phyloP scores from a whole-genome alignment of 225 moss, liverwort and hornwort genomes.

The Polytrichum commune region DNA sequence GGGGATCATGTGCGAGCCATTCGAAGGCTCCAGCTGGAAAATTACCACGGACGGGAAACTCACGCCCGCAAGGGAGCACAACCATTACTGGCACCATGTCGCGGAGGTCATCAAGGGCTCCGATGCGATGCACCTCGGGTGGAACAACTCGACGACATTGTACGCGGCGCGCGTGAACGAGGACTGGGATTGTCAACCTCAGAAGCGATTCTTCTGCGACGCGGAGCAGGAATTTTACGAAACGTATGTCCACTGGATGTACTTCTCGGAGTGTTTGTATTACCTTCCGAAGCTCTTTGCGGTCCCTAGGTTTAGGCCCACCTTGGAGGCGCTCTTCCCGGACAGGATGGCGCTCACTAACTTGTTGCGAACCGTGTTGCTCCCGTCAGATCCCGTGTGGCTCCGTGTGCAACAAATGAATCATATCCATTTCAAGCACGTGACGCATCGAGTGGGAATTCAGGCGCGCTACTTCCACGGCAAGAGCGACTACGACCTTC shows the following conservation, averaged over 20 bases:
- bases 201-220: conserved; percentile 46
- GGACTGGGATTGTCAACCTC: conserved; percentile 47
- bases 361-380: conserved; percentile 33
- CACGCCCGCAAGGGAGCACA: conserved; percentile 22
- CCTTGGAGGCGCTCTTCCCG: conserved; percentile 49
- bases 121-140: conserved; percentile 5
- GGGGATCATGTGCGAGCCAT: conserved; percentile 44
- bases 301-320: conserved; percentile 31
- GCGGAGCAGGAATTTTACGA: conserved; percentile 36
- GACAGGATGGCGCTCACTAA: conserved; percentile 39
- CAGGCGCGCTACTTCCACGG: conserved; percentile 49
- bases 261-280: conserved; percentile 42
- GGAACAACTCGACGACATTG: conserved; percentile 10
- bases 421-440: conserved; percentile 35
- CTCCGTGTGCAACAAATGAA: conserved; percentile 39
- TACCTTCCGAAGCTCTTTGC: conserved; percentile 51
- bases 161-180: conserved; percentile 22
- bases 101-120: conserved; percentile 2
- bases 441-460: conserved; percentile 40
- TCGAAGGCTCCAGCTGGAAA: conserved; percentile 52
- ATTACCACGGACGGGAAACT: conserved; percentile 14
- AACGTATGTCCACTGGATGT: conserved; percentile 37
- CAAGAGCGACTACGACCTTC: conserved; percentile 15
- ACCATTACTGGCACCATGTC: conserved; percentile 9
- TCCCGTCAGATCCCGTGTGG: conserved; percentile 46